Percentiles rank a stretch among this genome's conserved stretches.
These are phyloP conservation scores for Paramecium caudatum DNA, from an alignment of 73 alveolate genomes.

Conservation along the genomic window DNA sequence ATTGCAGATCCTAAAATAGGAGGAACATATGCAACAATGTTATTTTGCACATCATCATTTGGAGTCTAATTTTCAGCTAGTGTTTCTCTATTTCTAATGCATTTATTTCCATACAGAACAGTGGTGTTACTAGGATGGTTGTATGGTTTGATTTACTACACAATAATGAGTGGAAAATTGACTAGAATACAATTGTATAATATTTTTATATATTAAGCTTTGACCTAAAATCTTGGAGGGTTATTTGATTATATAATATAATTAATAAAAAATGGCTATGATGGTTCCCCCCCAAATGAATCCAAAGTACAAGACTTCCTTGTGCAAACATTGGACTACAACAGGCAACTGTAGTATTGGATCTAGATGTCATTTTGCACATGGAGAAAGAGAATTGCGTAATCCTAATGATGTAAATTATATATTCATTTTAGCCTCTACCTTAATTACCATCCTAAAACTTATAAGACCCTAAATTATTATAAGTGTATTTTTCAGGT, in stretches of 20 bases:
- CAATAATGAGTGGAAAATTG: slow-evolving; percentile 22
- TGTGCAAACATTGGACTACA: slow-evolving; percentile 83
- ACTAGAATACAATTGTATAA: slow-evolving; percentile 14
- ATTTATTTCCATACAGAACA: slow-evolving; percentile 23
- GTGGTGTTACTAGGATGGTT: slow-evolving; percentile 42
- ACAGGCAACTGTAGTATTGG: slow-evolving; percentile 85
- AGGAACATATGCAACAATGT: slow-evolving; percentile 61
- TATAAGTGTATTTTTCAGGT: slow-evolving; percentile 62
- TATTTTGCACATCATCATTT: slow-evolving; percentile 7
- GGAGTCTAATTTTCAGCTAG: slow-evolving; percentile 11
- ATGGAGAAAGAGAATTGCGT: slow-evolving; percentile 89
- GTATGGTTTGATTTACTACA: slow-evolving; percentile 35
- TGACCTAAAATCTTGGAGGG: slow-evolving; percentile 46
- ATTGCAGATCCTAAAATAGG: slow-evolving; percentile 52
- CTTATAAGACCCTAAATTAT: slow-evolving; percentile 47
- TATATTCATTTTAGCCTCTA: slow-evolving; percentile 67
- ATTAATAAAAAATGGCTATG: slow-evolving; percentile 56
- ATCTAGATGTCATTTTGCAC: slow-evolving; percentile 90
- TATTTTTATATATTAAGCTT: neutral
- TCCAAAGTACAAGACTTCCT: slow-evolving; percentile 84
- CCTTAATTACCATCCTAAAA: slow-evolving; percentile 66
- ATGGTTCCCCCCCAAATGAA: slow-evolving; percentile 70
- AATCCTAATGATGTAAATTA: slow-evolving; percentile 76
- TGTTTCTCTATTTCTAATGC: slow-evolving; percentile 24
- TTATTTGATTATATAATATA: neutral